Evolutionary conservation across 169 alveolate species (phyloP).

Genomic region (Plasmodium vivax): DNA sequence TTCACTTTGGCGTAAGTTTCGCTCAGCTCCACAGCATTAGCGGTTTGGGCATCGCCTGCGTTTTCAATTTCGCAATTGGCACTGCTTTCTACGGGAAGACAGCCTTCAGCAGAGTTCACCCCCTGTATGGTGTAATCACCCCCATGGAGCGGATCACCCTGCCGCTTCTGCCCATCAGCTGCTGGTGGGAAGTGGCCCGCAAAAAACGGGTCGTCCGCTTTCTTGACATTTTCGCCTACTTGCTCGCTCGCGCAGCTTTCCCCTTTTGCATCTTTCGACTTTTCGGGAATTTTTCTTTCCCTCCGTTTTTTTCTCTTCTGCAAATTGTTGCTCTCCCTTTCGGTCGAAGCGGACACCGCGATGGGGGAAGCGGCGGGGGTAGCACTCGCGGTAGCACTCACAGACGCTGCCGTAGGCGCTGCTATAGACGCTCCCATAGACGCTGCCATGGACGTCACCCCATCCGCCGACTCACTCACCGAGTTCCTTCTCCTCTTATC

Average conservation of each 20-base stretch:
- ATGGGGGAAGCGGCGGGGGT: too few species aligned
- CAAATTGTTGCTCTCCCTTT: constrained; percentile 1
- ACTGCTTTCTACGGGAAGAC: background rate
- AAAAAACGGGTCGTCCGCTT: constrained; percentile 5
- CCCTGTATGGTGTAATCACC: background rate
- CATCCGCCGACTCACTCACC: background rate
- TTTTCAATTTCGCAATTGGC: background rate
- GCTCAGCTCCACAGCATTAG: background rate
- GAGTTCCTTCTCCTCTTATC: background rate
- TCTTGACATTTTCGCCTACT: background rate
- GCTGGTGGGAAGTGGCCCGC: background rate
- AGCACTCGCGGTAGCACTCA: background rate
- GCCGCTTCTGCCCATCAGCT: background rate
- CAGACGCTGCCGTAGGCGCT: background rate
- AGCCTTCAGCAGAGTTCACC: background rate
- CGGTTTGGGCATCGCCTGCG: background rate
- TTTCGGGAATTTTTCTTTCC: constrained; percentile 15
- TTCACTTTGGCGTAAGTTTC: background rate
- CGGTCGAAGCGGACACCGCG: background rate
- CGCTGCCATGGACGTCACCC: too few species aligned
- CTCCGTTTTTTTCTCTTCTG: constrained; percentile 25
- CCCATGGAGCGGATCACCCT: background rate
- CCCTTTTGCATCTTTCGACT: background rate
- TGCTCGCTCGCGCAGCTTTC: background rate
- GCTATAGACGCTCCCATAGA: too few species aligned